These are phyloP conservation scores for Polysphondylium violaceum DNA, from an alignment of 78 protist species.

Conservation along the genomic window DNA sequence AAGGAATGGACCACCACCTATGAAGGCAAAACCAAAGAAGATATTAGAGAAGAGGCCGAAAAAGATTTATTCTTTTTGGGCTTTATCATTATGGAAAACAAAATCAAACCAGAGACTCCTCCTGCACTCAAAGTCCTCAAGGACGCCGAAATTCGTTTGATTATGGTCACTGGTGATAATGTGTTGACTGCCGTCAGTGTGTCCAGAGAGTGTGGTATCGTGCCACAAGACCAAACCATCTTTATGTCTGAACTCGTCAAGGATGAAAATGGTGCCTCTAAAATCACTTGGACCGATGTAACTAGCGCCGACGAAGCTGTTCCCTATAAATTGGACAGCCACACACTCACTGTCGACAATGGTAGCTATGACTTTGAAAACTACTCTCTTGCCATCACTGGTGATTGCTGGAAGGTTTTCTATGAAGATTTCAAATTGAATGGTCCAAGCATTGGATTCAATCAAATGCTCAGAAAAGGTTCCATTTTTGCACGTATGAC, in stretches of 20 bases:
- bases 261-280: too few species aligned
- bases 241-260: slow-evolving; percentile 23
- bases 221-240: slow-evolving; percentile 1
- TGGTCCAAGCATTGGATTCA: slow-evolving; percentile 38
- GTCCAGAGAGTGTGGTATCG: slow-evolving; percentile 73
- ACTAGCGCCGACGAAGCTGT: background rate
- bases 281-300: slow-evolving; percentile 23
- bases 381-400: slow-evolving; percentile 36
- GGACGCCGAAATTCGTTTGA: slow-evolving; percentile 67
- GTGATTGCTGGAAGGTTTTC: slow-evolving; percentile 53
- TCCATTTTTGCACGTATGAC: slow-evolving; percentile 92
- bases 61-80: slow-evolving; percentile 76
- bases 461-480: slow-evolving; percentile 39
- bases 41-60: slow-evolving; percentile 78
- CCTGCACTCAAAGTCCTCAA: slow-evolving; percentile 56
- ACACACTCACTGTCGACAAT: slow-evolving; percentile 1
- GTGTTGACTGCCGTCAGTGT: slow-evolving; percentile 91
- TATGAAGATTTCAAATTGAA: slow-evolving; percentile 18
- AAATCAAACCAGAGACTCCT: slow-evolving; percentile 86
- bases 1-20: slow-evolving; percentile 5
- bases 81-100: slow-evolving; percentile 80
- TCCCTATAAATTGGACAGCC: slow-evolving; percentile 18
- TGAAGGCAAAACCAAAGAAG: slow-evolving; percentile 21
- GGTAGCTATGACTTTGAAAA: background rate
- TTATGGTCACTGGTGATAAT: slow-evolving; percentile 94